These are phyloP conservation scores for Biscogniauxia mediterranea DNA, from an alignment of 2,329 filamentous ascomycete species.

Conservation along the genomic window DNA sequence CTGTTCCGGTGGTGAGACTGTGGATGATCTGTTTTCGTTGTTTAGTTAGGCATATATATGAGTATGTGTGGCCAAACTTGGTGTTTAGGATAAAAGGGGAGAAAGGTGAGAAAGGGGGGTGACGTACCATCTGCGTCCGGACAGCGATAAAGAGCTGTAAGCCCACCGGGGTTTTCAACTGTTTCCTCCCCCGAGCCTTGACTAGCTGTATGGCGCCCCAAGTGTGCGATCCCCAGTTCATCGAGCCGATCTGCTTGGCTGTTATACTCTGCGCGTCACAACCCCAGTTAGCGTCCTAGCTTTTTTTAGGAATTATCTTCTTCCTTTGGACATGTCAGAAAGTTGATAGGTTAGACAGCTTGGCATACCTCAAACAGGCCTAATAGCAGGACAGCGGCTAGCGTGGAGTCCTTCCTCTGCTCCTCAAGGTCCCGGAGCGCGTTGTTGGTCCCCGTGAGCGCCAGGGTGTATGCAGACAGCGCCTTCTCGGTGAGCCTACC, in stretches of 20 bases:
- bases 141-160: constrained; percentile 58
- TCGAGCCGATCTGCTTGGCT: constrained; percentile 51
- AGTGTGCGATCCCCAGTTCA: constrained; percentile 63
- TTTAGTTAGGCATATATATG: neutral
- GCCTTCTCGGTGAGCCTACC: constrained; percentile 40
- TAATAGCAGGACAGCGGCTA: constrained; percentile 59
- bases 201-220: constrained; percentile 62
- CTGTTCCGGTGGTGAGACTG: constrained; percentile 51
- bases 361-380: constrained; percentile 56
- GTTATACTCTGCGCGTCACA: constrained; percentile 44
- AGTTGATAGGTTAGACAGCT: neutral
- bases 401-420: constrained; percentile 54
- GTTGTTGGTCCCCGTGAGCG: constrained; percentile 50
- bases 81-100: too few species aligned
- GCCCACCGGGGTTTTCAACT: constrained; percentile 52
- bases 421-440: constrained; percentile 51
- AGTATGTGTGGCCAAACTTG: too few species aligned
- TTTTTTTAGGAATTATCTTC: constrained; percentile 2
- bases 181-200: constrained; percentile 55
- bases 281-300: neutral
- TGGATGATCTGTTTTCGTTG: constrained; percentile 48
- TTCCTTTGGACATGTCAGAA: too few species aligned
- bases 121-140: constrained; percentile 56
- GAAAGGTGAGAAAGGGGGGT: neutral
- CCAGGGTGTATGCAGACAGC: constrained; percentile 53